These are phyloP conservation scores for Thinopyrum elongatum DNA, from an alignment of 176 grass and related monocot species.

Conservation along the genomic window DNA sequence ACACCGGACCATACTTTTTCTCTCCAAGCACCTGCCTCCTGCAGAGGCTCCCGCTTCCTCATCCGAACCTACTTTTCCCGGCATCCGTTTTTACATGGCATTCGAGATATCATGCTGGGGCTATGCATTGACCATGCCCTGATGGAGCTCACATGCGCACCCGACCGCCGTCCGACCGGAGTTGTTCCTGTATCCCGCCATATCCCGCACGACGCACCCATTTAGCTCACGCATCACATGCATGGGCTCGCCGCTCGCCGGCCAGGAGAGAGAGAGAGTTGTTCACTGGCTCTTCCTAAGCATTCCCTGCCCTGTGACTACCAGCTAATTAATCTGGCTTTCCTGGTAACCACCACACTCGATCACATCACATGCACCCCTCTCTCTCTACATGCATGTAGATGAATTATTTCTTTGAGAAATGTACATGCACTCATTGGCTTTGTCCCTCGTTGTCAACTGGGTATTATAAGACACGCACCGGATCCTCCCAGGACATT, in stretches of 20 bases:
- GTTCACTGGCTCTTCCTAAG: conserved; percentile 9
- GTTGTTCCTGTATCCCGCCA: conserved; percentile 22
- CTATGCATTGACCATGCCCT: no score
- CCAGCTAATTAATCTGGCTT: not conserved
- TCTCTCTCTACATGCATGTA: not conserved
- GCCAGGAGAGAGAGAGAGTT: not conserved
- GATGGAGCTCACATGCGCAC: not conserved
- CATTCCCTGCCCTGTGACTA: not conserved
- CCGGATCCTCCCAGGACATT: conserved; percentile 52
- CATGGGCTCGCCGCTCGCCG: not conserved
- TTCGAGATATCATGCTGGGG: no score
- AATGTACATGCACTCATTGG: not conserved
- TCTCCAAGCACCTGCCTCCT: no score
- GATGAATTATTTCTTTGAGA: not conserved
- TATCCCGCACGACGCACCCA: conserved; percentile 16
- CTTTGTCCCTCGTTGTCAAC: conserved; percentile 59
- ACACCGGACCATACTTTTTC: no score
- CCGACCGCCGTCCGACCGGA: conserved; percentile 45
- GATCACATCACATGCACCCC: not conserved
- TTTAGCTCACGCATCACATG: conserved; percentile 37
- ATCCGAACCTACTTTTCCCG: no score
- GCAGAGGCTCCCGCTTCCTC: no score
- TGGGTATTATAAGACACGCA: conserved; percentile 52
- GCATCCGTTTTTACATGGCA: no score
- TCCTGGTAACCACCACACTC: conserved; percentile 14